Percentiles rank a stretch among this genome's conserved stretches.
phyloP scores from a whole-genome alignment of 164 flowering plant species.

The Umbellularia californica region DNA sequence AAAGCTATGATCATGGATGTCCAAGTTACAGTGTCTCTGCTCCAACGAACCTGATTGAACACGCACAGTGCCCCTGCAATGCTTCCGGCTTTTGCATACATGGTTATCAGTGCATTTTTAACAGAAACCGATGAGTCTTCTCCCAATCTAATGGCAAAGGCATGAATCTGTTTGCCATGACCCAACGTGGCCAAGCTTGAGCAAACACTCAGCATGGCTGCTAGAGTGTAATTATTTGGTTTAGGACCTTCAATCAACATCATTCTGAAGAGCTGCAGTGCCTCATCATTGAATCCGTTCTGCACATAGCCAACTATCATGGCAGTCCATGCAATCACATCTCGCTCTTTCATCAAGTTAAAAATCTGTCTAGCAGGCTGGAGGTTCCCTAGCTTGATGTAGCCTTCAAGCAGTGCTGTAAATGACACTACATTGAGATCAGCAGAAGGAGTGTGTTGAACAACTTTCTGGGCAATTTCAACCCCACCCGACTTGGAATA shows the following conservation, averaged over 20 bases:
- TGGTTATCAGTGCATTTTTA: constrained; percentile 63
- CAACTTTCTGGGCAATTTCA: constrained; percentile 43
- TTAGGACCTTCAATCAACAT: constrained; percentile 66
- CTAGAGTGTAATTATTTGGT: constrained; percentile 70
- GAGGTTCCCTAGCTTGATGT: constrained; percentile 67
- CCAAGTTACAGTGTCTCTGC: constrained; percentile 70
- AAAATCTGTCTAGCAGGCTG: constrained; percentile 63
- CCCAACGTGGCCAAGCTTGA: constrained; percentile 64
- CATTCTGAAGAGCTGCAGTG: constrained; percentile 55
- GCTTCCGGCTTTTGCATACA: constrained; percentile 80
- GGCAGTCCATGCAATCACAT: constrained; percentile 95
- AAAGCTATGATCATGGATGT: constrained; percentile 81
- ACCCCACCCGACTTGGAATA: constrained; percentile 72
- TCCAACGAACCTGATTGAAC: constrained; percentile 31
- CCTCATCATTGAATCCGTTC: constrained; percentile 54
- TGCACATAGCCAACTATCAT: constrained; percentile 87
- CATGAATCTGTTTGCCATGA: constrained; percentile 79
- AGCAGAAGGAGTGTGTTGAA: constrained; percentile 28
- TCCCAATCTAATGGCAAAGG: constrained; percentile 46
- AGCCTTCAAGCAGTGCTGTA: constrained; percentile 78
- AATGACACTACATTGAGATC: constrained; percentile 55
- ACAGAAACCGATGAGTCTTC: constrained; percentile 57
- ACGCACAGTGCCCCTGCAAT: constrained; percentile 46
- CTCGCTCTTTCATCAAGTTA: constrained; percentile 49
- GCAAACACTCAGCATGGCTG: constrained; percentile 65